A percentile compares a stretch with the other conserved stretches of the same genome.
Conservation (phyloP, 2,329 filamentous ascomycete genomes). For the Mycosphaerella arachidis region DNA sequence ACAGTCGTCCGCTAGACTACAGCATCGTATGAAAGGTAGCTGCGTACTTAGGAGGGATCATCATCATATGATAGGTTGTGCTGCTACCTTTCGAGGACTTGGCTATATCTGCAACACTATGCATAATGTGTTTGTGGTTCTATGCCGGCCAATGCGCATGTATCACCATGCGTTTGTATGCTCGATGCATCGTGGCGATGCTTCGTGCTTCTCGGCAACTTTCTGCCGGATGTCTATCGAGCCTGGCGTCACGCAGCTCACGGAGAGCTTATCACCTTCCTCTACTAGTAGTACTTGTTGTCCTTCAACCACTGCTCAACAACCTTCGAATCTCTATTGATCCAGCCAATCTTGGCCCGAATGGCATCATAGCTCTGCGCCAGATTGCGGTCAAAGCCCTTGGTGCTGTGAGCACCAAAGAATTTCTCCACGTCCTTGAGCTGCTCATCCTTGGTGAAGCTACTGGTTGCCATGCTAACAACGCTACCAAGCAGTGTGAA, state of each 20-base stretch:
- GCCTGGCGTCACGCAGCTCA: background rate
- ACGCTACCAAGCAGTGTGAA: constrained; percentile 81
- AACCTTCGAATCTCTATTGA: constrained; percentile 70
- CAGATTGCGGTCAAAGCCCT: constrained; percentile 79
- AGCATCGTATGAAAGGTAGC: too few relatives aligned
- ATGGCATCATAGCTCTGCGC: constrained; percentile 87
- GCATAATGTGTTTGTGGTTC: background rate
- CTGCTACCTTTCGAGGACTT: background rate
- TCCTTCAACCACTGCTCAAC: constrained; percentile 68
- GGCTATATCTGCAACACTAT: background rate
- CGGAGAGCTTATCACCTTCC: background rate
- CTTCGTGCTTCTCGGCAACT: background rate
- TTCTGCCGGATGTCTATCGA: background rate
- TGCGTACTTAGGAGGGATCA: too few relatives aligned
- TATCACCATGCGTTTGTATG: background rate
- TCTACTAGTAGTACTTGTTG: constrained; percentile 51
- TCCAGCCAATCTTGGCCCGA: constrained; percentile 77
- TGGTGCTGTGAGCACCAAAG: constrained; percentile 77
- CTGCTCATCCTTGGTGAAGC: constrained; percentile 74
- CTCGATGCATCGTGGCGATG: background rate
- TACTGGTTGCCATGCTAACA: constrained; percentile 74
- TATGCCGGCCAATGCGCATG: background rate
- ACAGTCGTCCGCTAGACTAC: too few relatives aligned
- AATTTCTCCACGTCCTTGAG: constrained; percentile 72
- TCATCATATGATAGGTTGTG: too few relatives aligned